Evolutionary conservation across 2,329 filamentous ascomycete species (phyloP).

Genomic region (Dendryphion nanum): DNA sequence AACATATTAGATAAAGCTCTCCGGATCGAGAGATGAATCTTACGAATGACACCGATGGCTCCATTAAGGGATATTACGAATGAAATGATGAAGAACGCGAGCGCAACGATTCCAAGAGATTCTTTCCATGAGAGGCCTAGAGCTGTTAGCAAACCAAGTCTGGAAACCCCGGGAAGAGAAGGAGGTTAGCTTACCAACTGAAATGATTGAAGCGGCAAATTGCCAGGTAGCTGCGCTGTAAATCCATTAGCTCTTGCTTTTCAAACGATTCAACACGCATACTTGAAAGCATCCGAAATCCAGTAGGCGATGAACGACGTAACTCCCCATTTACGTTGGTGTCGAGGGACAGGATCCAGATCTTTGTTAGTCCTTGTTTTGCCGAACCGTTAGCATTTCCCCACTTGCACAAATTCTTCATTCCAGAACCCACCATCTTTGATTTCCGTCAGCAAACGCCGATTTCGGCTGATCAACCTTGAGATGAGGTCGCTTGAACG

Average conservation of each 20-base stretch:
- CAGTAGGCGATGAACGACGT: slow-evolving; percentile 51
- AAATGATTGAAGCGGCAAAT: slow-evolving; percentile 41
- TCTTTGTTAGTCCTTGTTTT: slow-evolving; percentile 46
- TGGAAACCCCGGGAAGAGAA: neutral
- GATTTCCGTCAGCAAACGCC: slow-evolving; percentile 44
- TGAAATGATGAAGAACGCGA: slow-evolving; percentile 53
- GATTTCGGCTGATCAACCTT: slow-evolving; percentile 47
- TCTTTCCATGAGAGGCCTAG: slow-evolving; percentile 56
- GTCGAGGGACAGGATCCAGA: slow-evolving; percentile 48
- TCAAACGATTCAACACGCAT: slow-evolving; percentile 3
- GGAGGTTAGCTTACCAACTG: slow-evolving; percentile 26
- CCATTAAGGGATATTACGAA: slow-evolving; percentile 63
- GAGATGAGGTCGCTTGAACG: slow-evolving; percentile 40
- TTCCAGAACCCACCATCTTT: slow-evolving; percentile 27
- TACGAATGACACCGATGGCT: slow-evolving; percentile 43
- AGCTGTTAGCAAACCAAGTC: neutral
- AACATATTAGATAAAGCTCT: slow-evolving; percentile 7
- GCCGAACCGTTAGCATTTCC: neutral
- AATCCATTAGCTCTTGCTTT: slow-evolving; percentile 5
- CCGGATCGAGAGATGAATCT: neutral
- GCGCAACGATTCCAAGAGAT: slow-evolving; percentile 52
- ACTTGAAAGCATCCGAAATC: slow-evolving; percentile 54
- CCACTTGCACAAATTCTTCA: neutral
- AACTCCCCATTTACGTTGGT: slow-evolving; percentile 47
- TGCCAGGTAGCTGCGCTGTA: slow-evolving; percentile 53